Base-by-base conservation (phyloP, 495 filamentous ascomycete species). In the Aspergillus carlsbadensis region DNA sequence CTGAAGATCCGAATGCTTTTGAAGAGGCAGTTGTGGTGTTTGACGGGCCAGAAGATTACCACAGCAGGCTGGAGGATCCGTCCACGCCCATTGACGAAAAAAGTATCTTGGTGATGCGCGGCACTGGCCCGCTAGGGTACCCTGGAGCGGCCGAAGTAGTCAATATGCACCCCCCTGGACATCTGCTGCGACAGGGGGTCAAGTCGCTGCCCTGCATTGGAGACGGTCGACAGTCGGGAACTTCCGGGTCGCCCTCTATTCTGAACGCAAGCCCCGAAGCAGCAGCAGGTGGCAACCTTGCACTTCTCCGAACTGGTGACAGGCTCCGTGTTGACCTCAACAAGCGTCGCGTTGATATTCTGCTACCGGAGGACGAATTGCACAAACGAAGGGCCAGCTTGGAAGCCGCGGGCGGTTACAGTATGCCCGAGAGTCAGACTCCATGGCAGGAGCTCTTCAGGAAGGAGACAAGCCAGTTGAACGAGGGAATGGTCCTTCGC, bases 291-390 rank as follows among this genome's bases (percentile, higher is more conserved):
- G 82, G 82, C 10, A 83, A 83, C 31, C 70, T 85, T 17, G 81
- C 73, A 33, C 63, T 85, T 26, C 57, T 84, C 18, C 66, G 66
- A 17, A 75, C 84, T 53, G 82, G 82, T 11, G 82, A 85, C 58
- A 73, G 69, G 44, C 63, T 86, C 15, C 71, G 80, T 6, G 80
- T 86, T 42, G 83, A 86, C 57, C 64, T 84, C 53, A 78, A 70
- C 51, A 78, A 78, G 57, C 74, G 77, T 13, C 73, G 68, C 3
- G 76, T 86, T 0, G 75, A 86, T 57, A 74, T 86, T 24, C 63
- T 82, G 39, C 69, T 85, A 11, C 65, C 69, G 1, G 70, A 77
- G 29, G 72, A 78, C n/a, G 91, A 94, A 68, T 68, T 98, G 57
- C 78, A 71, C 14, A 70, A 75, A 59, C 74, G 92, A 55, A 80